Evolutionary conservation across 2,329 filamentous ascomycete genomes (phyloP).

Genomic region (Hirsutella thompsonii): DNA sequence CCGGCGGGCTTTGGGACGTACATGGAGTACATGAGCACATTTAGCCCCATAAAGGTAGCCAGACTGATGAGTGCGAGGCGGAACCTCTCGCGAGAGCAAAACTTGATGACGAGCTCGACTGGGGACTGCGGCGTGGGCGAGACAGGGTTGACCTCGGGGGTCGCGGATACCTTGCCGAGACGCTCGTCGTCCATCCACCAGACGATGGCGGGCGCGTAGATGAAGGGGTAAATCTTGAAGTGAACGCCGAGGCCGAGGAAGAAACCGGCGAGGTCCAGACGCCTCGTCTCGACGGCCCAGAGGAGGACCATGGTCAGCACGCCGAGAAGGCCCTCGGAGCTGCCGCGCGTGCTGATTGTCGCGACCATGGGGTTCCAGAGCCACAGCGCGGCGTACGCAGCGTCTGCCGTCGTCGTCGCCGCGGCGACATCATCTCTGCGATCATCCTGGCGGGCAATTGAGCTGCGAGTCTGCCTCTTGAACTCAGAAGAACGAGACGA

Average conservation of each 20-base stretch:
- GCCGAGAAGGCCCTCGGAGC: slow-evolving; percentile 80
- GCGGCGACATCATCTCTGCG: neutral
- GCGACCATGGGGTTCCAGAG: slow-evolving; percentile 96
- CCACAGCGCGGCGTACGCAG: slow-evolving; percentile 79
- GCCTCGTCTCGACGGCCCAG: slow-evolving; percentile 61
- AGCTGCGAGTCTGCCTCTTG: neutral
- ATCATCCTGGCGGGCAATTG: too few species aligned
- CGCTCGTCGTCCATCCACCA: slow-evolving; percentile 62
- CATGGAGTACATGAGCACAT: slow-evolving; percentile 64
- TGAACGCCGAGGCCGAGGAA: slow-evolving; percentile 78
- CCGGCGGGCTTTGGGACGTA: slow-evolving; percentile 32
- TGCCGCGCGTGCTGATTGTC: slow-evolving; percentile 87
- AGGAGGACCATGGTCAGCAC: slow-evolving; percentile 73
- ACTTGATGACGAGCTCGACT: slow-evolving; percentile 18
- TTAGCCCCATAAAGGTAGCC: slow-evolving; percentile 59
- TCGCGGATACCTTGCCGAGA: slow-evolving; percentile 14
- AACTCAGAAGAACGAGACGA: neutral
- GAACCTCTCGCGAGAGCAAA: slow-evolving; percentile 42
- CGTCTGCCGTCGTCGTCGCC: slow-evolving; percentile 24
- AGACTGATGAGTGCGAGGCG: slow-evolving; percentile 52
- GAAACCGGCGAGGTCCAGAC: slow-evolving; percentile 53
- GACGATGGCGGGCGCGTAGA: slow-evolving; percentile 72
- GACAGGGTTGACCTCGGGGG: neutral
- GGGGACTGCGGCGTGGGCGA: slow-evolving; percentile 7
- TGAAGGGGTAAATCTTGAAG: slow-evolving; percentile 98